A percentile compares a stretch with the other conserved stretches of the same genome.
These are phyloP conservation scores for Hypoxylon sp. DNA, from an alignment of 2,329 filamentous ascomycete species.

Conservation along the genomic window DNA sequence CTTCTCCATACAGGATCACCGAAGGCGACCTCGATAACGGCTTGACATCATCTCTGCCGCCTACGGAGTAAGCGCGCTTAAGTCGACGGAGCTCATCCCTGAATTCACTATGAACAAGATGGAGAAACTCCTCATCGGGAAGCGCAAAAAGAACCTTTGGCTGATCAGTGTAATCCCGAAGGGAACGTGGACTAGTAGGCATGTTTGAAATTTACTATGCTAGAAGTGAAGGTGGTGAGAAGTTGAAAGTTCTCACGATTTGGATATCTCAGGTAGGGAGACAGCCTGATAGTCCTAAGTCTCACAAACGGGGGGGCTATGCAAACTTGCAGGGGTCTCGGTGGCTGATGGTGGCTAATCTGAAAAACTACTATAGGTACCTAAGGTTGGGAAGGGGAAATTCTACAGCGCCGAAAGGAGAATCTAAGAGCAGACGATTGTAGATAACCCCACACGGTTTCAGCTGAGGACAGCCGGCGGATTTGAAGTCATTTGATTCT, in stretches of 20 bases:
- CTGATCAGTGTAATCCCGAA: slow-evolving; percentile 6
- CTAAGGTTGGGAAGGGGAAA: no score
- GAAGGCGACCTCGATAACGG: slow-evolving; percentile 48
- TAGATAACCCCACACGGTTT: background rate
- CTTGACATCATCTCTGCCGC: slow-evolving; percentile 28
- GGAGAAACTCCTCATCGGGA: slow-evolving; percentile 47
- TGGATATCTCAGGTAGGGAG: background rate
- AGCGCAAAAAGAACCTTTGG: slow-evolving; percentile 34
- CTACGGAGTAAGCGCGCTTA: slow-evolving; percentile 51
- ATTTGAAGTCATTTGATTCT: background rate
- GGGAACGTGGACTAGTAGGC: slow-evolving; percentile 4
- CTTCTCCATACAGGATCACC: slow-evolving; percentile 50
- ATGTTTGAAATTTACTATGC: slow-evolving; percentile 14
- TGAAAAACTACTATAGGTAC: no score
- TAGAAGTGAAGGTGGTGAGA: slow-evolving; percentile 5
- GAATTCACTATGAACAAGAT: slow-evolving; percentile 50
- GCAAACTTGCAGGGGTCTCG: slow-evolving; percentile 11
- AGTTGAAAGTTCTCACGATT: background rate
- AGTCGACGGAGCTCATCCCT: slow-evolving; percentile 52
- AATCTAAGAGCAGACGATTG: no score
- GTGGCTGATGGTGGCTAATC: slow-evolving; percentile 5
- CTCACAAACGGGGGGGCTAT: slow-evolving; percentile 7
- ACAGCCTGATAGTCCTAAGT: slow-evolving; percentile 19
- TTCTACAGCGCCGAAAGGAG: no score
- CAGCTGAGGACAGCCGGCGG: background rate